Evolutionary conservation across 1,284 basidiomycete genomes (phyloP).

Genomic region (Cryptococcus amylolentus): DNA sequence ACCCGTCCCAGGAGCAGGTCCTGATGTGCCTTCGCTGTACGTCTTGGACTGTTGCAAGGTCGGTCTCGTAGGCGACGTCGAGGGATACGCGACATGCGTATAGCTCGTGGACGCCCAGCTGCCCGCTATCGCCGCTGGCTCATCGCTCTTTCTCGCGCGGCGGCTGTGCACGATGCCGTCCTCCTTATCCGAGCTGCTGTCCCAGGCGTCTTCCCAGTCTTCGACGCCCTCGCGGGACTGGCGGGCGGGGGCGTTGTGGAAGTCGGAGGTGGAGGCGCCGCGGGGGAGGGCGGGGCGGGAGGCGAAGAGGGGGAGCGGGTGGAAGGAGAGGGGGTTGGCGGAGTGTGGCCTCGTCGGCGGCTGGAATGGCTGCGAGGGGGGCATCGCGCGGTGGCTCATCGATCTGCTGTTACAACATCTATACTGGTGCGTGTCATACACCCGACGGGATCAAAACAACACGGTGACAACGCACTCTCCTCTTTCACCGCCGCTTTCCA

Average conservation of each 20-base stretch:
- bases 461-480: background rate
- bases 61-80: constrained; percentile 18
- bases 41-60: constrained; percentile 23
- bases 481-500: background rate
- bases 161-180: constrained; percentile 23
- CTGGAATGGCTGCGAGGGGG: constrained; percentile 19
- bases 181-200: constrained; percentile 78
- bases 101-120: constrained; percentile 36
- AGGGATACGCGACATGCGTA: constrained; percentile 25
- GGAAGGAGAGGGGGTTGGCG: constrained; percentile 37
- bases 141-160: background rate
- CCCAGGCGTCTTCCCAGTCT: constrained; percentile 84
- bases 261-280: constrained; percentile 12
- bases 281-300: constrained; percentile 7
- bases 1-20: constrained; percentile 31
- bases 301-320: constrained; percentile 18
- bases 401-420: background rate
- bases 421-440: background rate
- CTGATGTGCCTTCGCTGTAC: constrained; percentile 25
- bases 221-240: constrained; percentile 49
- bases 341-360: constrained; percentile 47
- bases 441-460: background rate
- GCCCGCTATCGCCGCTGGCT: constrained; percentile 17
- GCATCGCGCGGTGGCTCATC: background rate
- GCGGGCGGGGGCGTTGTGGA: background rate